Evolutionary conservation across 2,329 filamentous ascomycete species (phyloP).

Genomic region (Trematosphaeria pertusa): DNA sequence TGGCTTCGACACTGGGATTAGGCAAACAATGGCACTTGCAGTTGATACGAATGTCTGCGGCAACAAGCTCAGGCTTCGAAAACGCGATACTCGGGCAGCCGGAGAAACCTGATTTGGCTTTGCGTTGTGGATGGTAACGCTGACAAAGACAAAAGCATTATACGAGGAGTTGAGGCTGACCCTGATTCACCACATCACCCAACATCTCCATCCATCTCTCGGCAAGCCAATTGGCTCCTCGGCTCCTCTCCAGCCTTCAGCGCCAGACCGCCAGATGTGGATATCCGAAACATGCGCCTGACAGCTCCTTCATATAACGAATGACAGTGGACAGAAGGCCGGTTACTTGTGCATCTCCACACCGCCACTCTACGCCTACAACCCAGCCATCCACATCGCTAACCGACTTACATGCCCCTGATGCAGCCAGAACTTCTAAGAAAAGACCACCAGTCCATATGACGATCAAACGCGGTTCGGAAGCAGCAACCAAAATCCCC

Average conservation of each 20-base stretch:
- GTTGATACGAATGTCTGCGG: no score
- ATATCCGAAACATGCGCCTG: slow-evolving; percentile 14
- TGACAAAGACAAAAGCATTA: no score
- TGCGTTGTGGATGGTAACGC: no score
- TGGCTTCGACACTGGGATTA: background rate
- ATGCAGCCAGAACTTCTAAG: no score
- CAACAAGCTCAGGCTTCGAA: no score
- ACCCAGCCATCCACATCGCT: no score
- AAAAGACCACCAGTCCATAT: no score
- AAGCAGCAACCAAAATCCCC: background rate
- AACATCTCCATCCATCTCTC: background rate
- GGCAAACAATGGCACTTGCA: background rate
- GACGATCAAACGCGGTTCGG: no score
- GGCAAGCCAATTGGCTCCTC: background rate
- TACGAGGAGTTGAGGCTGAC: no score
- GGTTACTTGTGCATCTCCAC: slow-evolving; percentile 15
- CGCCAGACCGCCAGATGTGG: background rate
- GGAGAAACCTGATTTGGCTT: no score
- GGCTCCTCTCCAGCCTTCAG: background rate
- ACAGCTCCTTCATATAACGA: slow-evolving; percentile 3
- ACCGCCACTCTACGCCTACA: slow-evolving; percentile 20
- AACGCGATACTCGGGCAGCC: no score
- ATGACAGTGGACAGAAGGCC: background rate
- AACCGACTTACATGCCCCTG: no score
- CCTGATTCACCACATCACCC: slow-evolving; percentile 1